Evolutionary conservation across 1,284 basidiomycete species (phyloP), one percentile per base, ranked within the genome.

Genomic region (Ustilago xerochloae): DNA sequence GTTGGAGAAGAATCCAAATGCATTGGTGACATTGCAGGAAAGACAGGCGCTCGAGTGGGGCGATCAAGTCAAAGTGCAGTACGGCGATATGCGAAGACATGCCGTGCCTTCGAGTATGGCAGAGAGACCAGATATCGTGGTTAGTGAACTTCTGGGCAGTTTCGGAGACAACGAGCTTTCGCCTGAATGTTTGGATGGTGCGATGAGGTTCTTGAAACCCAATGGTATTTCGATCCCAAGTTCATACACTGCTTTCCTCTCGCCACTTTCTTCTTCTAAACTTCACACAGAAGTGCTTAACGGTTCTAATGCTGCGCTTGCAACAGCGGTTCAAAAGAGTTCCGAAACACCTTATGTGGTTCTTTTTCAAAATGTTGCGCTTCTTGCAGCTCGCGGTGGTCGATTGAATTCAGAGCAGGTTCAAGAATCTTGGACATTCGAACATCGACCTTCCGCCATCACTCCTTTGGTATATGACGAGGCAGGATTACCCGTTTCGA

Each of bases 151-250:
- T 18, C 86, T 99, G 67, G 97, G 97, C 5, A 95, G 93, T 8
- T 99, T 99, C 85, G 97, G 96, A 5, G 97, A 99, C 86, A 99
- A 99, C 75, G 97, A 99, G 85, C 89, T 99, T 43, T 95, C 93
- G 81, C 97, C 97, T 0, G 97, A 99, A 85, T 97, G 95, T 85
- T 87, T 98, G 30, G 95, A 98, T 84, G 95, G 95, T n/a, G 95
- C 92, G 16, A 90, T 92, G 89, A 87, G 94, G 46, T 94, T 84
- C 57, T 53, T 83, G 43, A 83, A 83, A 51, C 78, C 91, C 45
- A 88, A 91, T 71, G 96, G 96, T 2, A 92, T 99, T 76, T 98
- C 94, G 0, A 99, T 99, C 74, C 97, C 97, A 1, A 90, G 91
- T 2, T 96, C 94, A 0, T 99, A 99, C 85, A 94, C 93, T 9